Base-by-base conservation (phyloP, 306 rosid species). In the Prunus mume region DNA sequence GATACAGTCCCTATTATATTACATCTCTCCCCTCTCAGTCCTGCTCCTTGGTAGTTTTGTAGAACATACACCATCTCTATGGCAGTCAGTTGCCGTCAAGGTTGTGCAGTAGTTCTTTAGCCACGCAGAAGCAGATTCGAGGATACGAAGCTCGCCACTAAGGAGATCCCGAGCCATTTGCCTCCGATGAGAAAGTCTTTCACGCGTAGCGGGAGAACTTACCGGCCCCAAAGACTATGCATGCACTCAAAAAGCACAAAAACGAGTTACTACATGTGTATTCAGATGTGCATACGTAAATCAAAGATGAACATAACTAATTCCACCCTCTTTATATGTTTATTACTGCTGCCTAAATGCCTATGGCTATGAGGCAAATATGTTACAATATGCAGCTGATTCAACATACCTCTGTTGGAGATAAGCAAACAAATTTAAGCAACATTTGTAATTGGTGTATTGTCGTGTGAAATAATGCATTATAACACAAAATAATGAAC, bases 161-260 rank as follows among this genome's bases (percentile, higher is more conserved):
- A 93, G 82, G 38, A 93, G 95, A 77, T 85, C 87, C 43, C 0
- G 79, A 74, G 97, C 88, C 95, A 93, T 89, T 80, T 34, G 80
- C 70, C 45, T 84, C 83, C 91, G 77, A 38, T 72, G 49, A 50
- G 78, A 24, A 69, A 69, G 61, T 62, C 74, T 78, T 81, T 34
- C 79, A 34, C 80, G 41, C 20, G 4, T 30, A 68, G 5, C 9
- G 0, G 78, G 63, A 74, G 81, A 81, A 78, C 38, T 71, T 57
- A 47, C 51, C 3, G 74, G 58, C 60, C 68, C 79, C 77, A 89
- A 54, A 32, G 90, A 80, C 98, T 88, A 78, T 65, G 82, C 24
- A 67, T n/a, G 69, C 56, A 32, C 5, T 65, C 68, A 71, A 78
- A 27, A 47, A 32, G 60, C 14, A 25, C 45, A 32, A 52, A 69